Evolutionary conservation across 768 basidiomycete species (phyloP).

Genomic region (Chalciporus piperatus): DNA sequence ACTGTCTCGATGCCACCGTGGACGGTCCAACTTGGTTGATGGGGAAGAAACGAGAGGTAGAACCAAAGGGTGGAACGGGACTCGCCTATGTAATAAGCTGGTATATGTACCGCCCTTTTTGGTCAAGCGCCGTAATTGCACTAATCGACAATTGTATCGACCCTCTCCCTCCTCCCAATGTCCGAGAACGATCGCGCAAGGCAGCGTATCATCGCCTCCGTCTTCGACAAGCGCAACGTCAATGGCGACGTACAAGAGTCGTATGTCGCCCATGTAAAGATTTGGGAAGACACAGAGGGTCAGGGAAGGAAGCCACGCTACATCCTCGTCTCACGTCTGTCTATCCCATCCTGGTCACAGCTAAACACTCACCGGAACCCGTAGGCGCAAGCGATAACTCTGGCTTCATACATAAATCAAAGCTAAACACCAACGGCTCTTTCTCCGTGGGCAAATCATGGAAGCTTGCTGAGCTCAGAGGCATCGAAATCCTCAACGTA

Average conservation of each 20-base stretch:
- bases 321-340: conserved; percentile 87
- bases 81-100: conserved; percentile 4
- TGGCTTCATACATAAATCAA: conserved; percentile 92
- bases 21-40: conserved; percentile 4
- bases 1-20: conserved; percentile 10
- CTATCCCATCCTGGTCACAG: neutral
- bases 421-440: conserved; percentile 88
- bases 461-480: conserved; percentile 79
- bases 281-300: conserved; percentile 86
- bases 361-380: neutral
- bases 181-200: conserved; percentile 49
- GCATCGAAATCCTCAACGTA: conserved; percentile 74
- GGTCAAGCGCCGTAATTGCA: neutral
- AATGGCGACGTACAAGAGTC: conserved; percentile 66
- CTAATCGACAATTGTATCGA: neutral
- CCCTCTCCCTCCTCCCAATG: conserved; percentile 23
- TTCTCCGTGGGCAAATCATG: conserved; percentile 99
- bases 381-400: conserved; percentile 59
- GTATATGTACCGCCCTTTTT: conserved; percentile 5
- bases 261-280: conserved; percentile 88
- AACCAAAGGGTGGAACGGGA: neutral
- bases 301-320: conserved; percentile 83
- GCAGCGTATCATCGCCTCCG: conserved; percentile 75
- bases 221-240: conserved; percentile 73
- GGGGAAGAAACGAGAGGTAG: neutral